Evolutionary conservation across 2,329 filamentous ascomycete species (phyloP), one percentile per base, ranked within the genome.

Genomic region (Ascomycota sp.): DNA sequence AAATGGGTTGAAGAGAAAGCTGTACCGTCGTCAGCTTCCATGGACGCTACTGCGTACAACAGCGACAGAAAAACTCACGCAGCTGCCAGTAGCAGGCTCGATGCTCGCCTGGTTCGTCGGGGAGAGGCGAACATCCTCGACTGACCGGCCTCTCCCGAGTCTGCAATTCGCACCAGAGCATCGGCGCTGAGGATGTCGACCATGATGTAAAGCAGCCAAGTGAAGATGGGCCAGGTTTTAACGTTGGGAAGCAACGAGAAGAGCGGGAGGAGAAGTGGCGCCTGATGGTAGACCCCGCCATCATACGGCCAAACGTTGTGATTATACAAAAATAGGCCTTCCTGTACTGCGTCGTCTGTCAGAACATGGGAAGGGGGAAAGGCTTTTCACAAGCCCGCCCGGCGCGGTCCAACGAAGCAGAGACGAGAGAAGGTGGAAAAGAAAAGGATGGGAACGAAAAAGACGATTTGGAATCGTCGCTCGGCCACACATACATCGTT

Each of bases 221-320:
- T 86, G 38, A 79, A 71, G 40, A 85, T 61, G 17, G 81, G 75
- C 44, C 70, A 70, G 30, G 55, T 49, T 36, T 63, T 56, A 29
- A 71, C 63, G 47, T 75, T 68, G 8, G 89, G 86, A 27, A 98
- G 66, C 27, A 94, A 65, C 23, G 82, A 80, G 61, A 95, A 94
- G 39, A 95, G 65, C 27, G 86, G 82, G 34, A 98, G 70, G 25
- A 98, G 68, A 33, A 98, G 63, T 28, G 89, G 89, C 25, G 85
- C 82, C 63, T 93, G 65, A 54, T 72, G 65, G 50, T 67, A 75
- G 47, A 75, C 81, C 43, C 89, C 89, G 38, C 89, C 89, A 51
- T 98, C 83, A 57, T 95, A 98, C 1, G 89, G 89, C 35, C 83
- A 94, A 33, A 95, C 80, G 57, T 93, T 91, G 52, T 91, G 81